Evolutionary conservation across 169 alveolate genomes (phyloP), one percentile per base, ranked within the genome.

Genomic region (Babesia gibsoni): DNA sequence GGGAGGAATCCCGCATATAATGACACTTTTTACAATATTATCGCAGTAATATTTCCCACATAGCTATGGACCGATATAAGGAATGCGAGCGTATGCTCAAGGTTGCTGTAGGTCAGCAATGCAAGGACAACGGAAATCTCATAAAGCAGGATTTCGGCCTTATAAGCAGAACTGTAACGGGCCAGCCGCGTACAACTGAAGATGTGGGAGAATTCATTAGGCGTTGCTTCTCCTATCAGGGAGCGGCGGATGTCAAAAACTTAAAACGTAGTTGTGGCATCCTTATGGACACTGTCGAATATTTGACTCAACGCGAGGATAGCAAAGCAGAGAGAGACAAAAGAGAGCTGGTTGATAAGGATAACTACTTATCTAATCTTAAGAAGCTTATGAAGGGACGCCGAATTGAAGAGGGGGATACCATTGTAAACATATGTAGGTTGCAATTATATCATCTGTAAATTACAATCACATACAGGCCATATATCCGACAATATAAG

Each of bases 41-140:
- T 12, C 46, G 16, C 46, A 39, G 42, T 10, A 22, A 8, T 18
- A 25, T 5, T 52, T 9, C 3, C 29, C n/a, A n/a, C n/a, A n/a
- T n/a, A n/a, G n/a, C n/a, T n/a, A 61, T 61, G 72, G 72, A 61
- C 25, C 72, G 72, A 25, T 42, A 61, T 43, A 61, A 27, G 35
- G 58, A 36, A 10, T 33, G 59, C 9, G 72, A 61, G 33, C 56
- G 72, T 4, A 32, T 52, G n/a, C 58, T 61, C 20, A 61, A 61
- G 58, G 18, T 45, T 6, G 72, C 72, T 18, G 72, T 48, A 9
- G 48, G 48, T 9, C 72, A 61, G 56, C 56, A 46, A 16, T 61
- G 72, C 39, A 61, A 61, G 58, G 59, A 43, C 30, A 27, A 32
- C 27, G 72, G 72, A 6, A 46, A 20, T 36, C 46, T 61, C 30